Evolutionary conservation across 2,329 filamentous ascomycete species (phyloP).

Genomic region (Hymenoscyphus occultus): DNA sequence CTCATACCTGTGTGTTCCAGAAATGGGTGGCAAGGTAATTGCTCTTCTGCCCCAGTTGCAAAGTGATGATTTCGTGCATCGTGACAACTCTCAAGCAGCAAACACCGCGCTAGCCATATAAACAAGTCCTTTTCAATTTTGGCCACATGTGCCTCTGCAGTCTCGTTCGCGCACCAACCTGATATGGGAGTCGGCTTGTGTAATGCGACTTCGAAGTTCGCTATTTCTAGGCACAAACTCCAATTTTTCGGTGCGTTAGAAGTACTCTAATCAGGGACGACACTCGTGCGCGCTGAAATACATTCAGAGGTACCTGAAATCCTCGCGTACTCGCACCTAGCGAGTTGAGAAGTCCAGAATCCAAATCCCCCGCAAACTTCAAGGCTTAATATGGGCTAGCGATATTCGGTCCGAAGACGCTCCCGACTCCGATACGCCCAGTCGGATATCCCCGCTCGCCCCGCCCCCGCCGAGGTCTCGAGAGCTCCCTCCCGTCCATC

Average conservation of each 20-base stretch:
- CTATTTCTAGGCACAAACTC: not conserved
- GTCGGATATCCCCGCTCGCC: too few relatives aligned
- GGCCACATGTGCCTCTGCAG: not conserved
- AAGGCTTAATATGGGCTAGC: too few relatives aligned
- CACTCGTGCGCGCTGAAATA: not conserved
- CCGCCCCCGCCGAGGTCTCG: too few relatives aligned
- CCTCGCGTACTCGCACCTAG: not conserved
- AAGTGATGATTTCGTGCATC: conserved; percentile 94
- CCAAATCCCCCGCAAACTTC: too few relatives aligned
- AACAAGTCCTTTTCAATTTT: not conserved
- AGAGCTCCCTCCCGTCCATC: too few relatives aligned
- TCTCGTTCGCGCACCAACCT: not conserved
- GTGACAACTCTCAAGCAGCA: not conserved
- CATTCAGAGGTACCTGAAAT: not conserved
- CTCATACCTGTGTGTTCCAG: conserved; percentile 82
- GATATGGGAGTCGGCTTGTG: not conserved
- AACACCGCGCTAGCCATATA: not conserved
- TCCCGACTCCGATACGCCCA: too few relatives aligned
- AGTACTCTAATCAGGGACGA: not conserved
- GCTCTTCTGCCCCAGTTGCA: conserved; percentile 88
- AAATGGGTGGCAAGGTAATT: conserved; percentile 96
- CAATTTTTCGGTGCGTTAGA: not conserved
- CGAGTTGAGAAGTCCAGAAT: too few relatives aligned
- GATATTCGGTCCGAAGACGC: too few relatives aligned
- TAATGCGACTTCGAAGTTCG: not conserved